A percentile compares a stretch with the other conserved stretches of the same genome.
Evolutionary conservation across 1,139 yeast species (phyloP).

Genomic region (Yamadazyma pseudoaaseri): DNA sequence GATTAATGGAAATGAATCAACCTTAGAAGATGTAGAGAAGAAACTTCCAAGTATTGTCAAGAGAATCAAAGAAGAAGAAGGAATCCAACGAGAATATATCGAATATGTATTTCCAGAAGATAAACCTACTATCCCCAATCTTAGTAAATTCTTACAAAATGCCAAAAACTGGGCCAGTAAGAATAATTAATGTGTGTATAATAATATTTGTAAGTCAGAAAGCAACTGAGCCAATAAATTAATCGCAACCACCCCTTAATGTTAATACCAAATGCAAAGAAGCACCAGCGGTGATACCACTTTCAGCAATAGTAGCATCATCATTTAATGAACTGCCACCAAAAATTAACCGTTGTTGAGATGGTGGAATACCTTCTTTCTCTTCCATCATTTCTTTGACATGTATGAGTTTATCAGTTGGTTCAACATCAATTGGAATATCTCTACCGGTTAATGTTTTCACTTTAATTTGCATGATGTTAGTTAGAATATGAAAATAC

Average conservation of each 20-base stretch:
- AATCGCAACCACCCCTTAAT: conserved; percentile 86
- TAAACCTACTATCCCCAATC: conserved; percentile 28
- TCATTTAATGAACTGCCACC: conserved; percentile 92
- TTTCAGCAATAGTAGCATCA: conserved; percentile 64
- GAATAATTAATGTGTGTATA: background rate
- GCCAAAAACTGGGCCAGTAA: conserved; percentile 58
- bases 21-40: conserved; percentile 33
- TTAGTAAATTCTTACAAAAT: conserved; percentile 57
- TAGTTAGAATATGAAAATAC: background rate
- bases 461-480: conserved; percentile 61
- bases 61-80: conserved; percentile 43
- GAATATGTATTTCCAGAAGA: conserved; percentile 74
- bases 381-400: conserved; percentile 94
- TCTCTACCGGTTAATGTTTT: conserved; percentile 82
- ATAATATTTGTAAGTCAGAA: background rate
- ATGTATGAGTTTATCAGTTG: conserved; percentile 70
- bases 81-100: conserved; percentile 52
- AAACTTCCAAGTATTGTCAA: conserved; percentile 61
- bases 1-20: conserved; percentile 53
- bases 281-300: conserved; percentile 72
- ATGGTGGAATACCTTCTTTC: conserved; percentile 96
- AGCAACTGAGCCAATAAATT: no score
- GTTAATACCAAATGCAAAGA: conserved; percentile 88
- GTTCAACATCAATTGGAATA: conserved; percentile 79
- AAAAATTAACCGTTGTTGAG: conserved; percentile 88